These are phyloP conservation scores for Plasmodium knowlesi DNA, from an alignment of 169 alveolate species.

Conservation along the genomic window DNA sequence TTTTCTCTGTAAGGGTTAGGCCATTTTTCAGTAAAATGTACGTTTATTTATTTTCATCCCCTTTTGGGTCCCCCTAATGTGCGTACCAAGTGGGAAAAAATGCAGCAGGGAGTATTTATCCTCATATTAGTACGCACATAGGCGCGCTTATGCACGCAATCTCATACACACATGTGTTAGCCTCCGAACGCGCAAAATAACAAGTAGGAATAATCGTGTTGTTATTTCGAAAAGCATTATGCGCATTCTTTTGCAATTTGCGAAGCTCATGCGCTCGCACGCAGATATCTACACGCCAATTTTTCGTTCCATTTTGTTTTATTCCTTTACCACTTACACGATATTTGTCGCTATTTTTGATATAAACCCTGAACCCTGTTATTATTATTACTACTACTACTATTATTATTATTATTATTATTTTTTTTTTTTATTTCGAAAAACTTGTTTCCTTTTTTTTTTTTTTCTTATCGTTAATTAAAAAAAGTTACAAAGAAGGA, in stretches of 20 bases:
- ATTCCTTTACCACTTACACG: not conserved
- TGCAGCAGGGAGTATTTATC: constrained; percentile 5
- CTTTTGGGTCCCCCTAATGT: not conserved
- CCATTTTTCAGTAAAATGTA: not conserved
- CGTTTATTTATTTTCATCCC: not conserved
- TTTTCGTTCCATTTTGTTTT: constrained; percentile 15
- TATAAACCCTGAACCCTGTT: constrained; percentile 1
- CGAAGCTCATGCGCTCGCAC: constrained; percentile 20
- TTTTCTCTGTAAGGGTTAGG: not conserved
- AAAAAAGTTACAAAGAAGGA: constrained; percentile 15
- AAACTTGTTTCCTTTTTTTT: not conserved
- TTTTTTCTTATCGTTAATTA: constrained; percentile 53
- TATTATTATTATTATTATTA: constrained; percentile 6
- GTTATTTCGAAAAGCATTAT: not conserved
- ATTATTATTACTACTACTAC: not conserved
- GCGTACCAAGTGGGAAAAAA: not conserved
- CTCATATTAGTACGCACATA: not conserved
- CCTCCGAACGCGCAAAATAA: constrained; percentile 7
- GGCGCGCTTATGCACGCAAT: not conserved
- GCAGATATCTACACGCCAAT: constrained; percentile 1
- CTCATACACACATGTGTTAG: not conserved
- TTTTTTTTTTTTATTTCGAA: constrained; percentile 10
- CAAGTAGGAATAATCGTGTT: not conserved
- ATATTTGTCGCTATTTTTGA: constrained; percentile 26
- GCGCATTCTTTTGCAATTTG: constrained; percentile 6